Base-by-base conservation (phyloP, 164 flowering plant species). In the Tetracentron sinense region DNA sequence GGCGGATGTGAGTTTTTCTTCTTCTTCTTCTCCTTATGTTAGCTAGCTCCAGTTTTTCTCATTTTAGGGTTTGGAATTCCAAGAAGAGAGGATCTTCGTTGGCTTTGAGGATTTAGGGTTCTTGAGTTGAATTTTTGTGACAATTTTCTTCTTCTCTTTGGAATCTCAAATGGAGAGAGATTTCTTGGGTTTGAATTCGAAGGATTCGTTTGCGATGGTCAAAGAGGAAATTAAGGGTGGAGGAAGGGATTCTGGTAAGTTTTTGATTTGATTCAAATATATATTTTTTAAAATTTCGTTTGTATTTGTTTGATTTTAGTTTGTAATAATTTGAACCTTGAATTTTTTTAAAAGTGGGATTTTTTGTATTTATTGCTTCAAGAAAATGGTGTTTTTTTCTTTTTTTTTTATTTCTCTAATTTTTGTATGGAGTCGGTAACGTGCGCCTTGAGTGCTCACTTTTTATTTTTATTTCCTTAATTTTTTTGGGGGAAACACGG, bases 181-280 rank as follows among this genome's bases (percentile, higher is more conserved):
- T 65, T 84, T 84, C 61, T 15, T 85, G 75, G 86, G 86, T 29
- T 54, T 85, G 80, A 74, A 65, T 67, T 62, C 61, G 11, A 81
- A 69, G 60, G 75, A 75, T 6, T 25, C 75, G 1, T 8, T 63
- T 17, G 58, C 64, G 63, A 51, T 66, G 42, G 77, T 76, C 58
- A 82, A 78, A 51, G 81, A 75, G 27, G 83, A 77, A 60, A 49
- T 68, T 62, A 68, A 51, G 44, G 84, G 74, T 53, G 67, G 59
- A 30, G 47, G 22, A 53, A 73, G 62, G 56, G 80, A 72, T 21
- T 42, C 74, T 64, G 79, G 86, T 77, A 42, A 15, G 42, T 4
- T 16, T 44, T 49, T 47, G 12, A 14, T 52, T 35, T 44, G 6
- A 25, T 31, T 7, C 28, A 3, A 21, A 16, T 49, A 6, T 12